A percentile compares a stretch with the other conserved stretches of the same genome.
phyloP scores from a whole-genome alignment of 257 asterid species.

The Solanum commersonii region DNA sequence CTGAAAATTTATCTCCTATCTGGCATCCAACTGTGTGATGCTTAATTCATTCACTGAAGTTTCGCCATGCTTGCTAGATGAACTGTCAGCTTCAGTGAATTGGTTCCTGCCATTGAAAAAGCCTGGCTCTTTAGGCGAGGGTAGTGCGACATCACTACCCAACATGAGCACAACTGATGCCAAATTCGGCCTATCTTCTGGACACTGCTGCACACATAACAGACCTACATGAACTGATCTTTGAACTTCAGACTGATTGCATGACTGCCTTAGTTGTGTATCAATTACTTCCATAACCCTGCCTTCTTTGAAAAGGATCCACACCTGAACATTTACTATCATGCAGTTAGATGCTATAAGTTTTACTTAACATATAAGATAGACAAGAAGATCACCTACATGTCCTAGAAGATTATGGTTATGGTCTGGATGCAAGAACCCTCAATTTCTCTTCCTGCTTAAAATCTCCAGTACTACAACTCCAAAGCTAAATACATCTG shows the following conservation, averaged over 20 bases:
- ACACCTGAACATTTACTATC: neutral
- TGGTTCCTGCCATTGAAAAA: neutral
- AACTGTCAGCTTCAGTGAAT: neutral
- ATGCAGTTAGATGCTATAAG: neutral
- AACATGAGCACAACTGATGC: neutral
- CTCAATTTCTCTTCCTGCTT: neutral
- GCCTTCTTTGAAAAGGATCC: neutral
- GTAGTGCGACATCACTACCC: neutral
- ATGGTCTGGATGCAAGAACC: neutral
- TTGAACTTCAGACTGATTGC: neutral
- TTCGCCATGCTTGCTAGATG: neutral
- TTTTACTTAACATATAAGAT: neutral
- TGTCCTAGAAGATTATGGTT: neutral
- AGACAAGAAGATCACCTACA: neutral
- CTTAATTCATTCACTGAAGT: neutral
- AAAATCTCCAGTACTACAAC: neutral
- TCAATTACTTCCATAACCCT: neutral
- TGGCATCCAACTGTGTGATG: neutral
- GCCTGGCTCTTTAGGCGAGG: neutral
- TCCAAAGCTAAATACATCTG: neutral
- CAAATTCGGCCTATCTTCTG: neutral
- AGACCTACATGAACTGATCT: neutral
- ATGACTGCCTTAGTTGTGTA: neutral
- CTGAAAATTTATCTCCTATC: neutral
- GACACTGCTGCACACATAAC: neutral